Conservation (phyloP, 768 basidiomycete species). For the Russula ochroleuca region DNA sequence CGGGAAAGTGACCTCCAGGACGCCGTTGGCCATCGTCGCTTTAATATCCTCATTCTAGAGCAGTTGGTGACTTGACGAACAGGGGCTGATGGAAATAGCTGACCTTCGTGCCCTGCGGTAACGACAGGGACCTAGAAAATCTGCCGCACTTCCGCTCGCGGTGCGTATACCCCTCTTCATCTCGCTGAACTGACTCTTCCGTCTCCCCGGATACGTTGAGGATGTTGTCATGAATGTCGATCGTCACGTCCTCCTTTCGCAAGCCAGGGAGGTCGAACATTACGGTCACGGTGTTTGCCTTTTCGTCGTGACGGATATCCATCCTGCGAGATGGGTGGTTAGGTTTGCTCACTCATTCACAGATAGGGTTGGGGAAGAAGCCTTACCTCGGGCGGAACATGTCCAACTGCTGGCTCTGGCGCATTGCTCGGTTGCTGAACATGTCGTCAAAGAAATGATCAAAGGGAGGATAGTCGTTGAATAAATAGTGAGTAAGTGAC, state of each 20-base stretch:
- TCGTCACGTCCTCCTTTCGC: constrained; percentile 45
- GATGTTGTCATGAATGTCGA: constrained; percentile 48
- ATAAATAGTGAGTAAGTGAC: constrained; percentile 38
- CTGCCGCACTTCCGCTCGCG: constrained; percentile 34
- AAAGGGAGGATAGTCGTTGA: constrained; percentile 41
- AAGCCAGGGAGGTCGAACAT: constrained; percentile 57
- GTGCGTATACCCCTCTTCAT: constrained; percentile 37
- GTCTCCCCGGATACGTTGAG: constrained; percentile 52
- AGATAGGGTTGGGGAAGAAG: no score
- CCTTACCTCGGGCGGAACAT: constrained; percentile 21
- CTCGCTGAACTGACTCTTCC: constrained; percentile 34
- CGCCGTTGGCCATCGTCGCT: constrained; percentile 33
- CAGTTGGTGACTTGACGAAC: neutral
- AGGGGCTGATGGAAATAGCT: neutral
- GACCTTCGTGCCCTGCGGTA: constrained; percentile 29
- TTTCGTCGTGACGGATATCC: constrained; percentile 50
- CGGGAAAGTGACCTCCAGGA: constrained; percentile 34
- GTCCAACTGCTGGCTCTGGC: constrained; percentile 18
- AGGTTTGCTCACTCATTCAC: neutral
- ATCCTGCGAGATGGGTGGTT: constrained; percentile 37
- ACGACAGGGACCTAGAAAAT: constrained; percentile 31
- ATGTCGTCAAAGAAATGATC: constrained; percentile 45
- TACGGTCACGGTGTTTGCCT: constrained; percentile 48
- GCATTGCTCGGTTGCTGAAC: constrained; percentile 30
- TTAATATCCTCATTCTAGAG: constrained; percentile 32